Conservation (phyloP, 495 filamentous ascomycete species). For the Cercophora newfieldiana region DNA sequence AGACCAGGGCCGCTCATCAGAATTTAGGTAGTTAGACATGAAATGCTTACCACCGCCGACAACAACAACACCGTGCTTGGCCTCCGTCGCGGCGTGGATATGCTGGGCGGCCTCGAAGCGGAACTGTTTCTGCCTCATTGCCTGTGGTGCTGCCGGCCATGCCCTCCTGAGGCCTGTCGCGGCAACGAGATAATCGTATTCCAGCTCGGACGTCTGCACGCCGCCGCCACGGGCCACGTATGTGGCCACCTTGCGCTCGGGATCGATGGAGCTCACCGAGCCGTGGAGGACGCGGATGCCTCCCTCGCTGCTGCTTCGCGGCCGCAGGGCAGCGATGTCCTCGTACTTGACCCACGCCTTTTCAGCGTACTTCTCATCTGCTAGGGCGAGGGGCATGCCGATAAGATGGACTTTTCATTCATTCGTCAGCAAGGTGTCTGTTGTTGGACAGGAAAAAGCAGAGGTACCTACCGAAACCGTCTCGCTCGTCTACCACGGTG, state of each 20-base stretch:
- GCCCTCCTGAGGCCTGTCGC: conserved; percentile 60
- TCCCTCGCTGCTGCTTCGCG: conserved; percentile 29
- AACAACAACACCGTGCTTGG: conserved; percentile 55
- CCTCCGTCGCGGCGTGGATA: conserved; percentile 38
- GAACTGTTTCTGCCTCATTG: conserved; percentile 53
- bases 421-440: not conserved
- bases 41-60: conserved; percentile 52
- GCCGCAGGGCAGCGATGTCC: conserved; percentile 58
- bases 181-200: conserved; percentile 68
- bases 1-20: not conserved
- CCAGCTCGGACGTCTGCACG: conserved; percentile 28
- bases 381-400: conserved; percentile 62
- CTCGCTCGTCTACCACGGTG: conserved; percentile 67
- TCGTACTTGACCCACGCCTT: conserved; percentile 63
- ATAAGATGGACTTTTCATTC: conserved; percentile 56
- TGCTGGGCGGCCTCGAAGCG: conserved; percentile 55
- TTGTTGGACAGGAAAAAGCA: not conserved
- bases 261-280: conserved; percentile 54
- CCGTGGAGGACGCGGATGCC: conserved; percentile 59
- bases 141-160: conserved; percentile 64
- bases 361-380: conserved; percentile 53
- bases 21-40: not conserved
- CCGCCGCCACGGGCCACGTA: conserved; percentile 35
- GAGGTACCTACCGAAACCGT: conserved; percentile 61
- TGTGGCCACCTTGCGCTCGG: conserved; percentile 49